Percentiles rank a stretch among this genome's conserved stretches.
Evolutionary conservation across 106 monocot species (phyloP).

Genomic region (Apostasia ramifera): DNA sequence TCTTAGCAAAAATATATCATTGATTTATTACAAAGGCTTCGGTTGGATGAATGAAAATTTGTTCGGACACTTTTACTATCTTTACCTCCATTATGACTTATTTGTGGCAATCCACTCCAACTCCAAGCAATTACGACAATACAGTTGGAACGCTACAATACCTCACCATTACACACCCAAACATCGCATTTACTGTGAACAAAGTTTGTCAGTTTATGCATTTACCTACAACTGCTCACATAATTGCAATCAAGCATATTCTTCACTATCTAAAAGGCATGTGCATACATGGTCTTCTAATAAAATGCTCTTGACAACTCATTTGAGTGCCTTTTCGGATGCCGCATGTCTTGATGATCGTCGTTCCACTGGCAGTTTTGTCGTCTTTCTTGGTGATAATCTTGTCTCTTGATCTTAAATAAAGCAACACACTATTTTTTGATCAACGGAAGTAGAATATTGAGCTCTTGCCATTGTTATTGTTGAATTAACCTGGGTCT

Average conservation of each 20-base stretch:
- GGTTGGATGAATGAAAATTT: no score
- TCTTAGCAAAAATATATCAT: neutral
- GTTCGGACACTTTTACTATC: no score
- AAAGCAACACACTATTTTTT: slow-evolving; percentile 2
- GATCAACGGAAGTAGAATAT: slow-evolving; percentile 8
- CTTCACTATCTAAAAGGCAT: neutral
- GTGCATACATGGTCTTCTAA: no score
- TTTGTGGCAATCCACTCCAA: no score
- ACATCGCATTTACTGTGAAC: neutral
- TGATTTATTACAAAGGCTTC: neutral
- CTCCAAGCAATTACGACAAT: no score
- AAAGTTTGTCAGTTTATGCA: slow-evolving; percentile 1
- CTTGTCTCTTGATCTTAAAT: neutral
- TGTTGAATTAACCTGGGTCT: slow-evolving; percentile 1
- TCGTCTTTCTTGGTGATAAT: slow-evolving; percentile 2
- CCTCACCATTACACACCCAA: neutral
- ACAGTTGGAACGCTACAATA: no score
- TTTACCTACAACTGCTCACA: neutral
- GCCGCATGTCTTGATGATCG: neutral
- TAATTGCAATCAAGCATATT: neutral
- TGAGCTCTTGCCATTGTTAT: neutral
- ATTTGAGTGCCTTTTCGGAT: neutral
- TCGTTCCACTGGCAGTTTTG: neutral
- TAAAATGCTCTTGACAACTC: no score
- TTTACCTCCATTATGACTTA: no score